Percentiles rank a stretch among this genome's conserved stretches.
These are phyloP conservation scores for Fusarium zealandicum DNA, from an alignment of 2,329 filamentous ascomycete genomes.

Conservation along the genomic window DNA sequence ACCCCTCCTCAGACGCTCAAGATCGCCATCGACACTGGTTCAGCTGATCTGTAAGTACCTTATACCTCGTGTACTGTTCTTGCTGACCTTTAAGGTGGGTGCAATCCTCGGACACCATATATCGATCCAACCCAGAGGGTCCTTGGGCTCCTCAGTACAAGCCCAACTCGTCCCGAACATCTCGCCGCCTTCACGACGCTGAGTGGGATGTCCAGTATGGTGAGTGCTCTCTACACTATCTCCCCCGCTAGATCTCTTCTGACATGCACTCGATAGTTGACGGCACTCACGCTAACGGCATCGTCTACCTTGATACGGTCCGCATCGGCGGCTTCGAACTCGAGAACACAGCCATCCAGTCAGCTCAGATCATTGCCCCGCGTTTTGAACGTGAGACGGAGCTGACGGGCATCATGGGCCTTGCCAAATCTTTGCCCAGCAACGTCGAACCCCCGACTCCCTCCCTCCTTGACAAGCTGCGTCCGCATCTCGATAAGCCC, in stretches of 20 bases:
- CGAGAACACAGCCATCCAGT: slow-evolving; percentile 57
- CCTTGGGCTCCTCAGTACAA: slow-evolving; percentile 52
- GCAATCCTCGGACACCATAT: slow-evolving; percentile 57
- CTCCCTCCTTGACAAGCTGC: slow-evolving; percentile 55
- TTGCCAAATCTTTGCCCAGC: slow-evolving; percentile 56
- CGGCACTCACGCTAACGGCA: slow-evolving; percentile 53
- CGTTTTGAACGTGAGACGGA: slow-evolving; percentile 52
- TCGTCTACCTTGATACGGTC: slow-evolving; percentile 60
- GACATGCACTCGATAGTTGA: slow-evolving; percentile 47
- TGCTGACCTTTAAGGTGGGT: slow-evolving; percentile 55
- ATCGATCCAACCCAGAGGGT: slow-evolving; percentile 45
- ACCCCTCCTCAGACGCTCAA: slow-evolving; percentile 56
- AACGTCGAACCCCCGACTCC: slow-evolving; percentile 53
- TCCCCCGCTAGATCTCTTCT: neutral
- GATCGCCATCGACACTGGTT: slow-evolving; percentile 62
- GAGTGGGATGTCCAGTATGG: slow-evolving; percentile 59
- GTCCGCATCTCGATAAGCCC: slow-evolving; percentile 48
- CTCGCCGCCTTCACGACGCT: slow-evolving; percentile 50
- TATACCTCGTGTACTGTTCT: neutral
- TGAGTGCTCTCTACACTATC: slow-evolving; percentile 44
- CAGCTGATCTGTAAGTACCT: slow-evolving; percentile 65
- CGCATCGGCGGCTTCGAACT: slow-evolving; percentile 54
- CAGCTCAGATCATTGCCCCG: slow-evolving; percentile 53
- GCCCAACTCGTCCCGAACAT: slow-evolving; percentile 55
- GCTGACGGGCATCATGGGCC: slow-evolving; percentile 60